A percentile compares a stretch with the other conserved stretches of the same genome.
Conservation (phyloP, 495 filamentous ascomycete species). For the Penicillium pancosmium region DNA sequence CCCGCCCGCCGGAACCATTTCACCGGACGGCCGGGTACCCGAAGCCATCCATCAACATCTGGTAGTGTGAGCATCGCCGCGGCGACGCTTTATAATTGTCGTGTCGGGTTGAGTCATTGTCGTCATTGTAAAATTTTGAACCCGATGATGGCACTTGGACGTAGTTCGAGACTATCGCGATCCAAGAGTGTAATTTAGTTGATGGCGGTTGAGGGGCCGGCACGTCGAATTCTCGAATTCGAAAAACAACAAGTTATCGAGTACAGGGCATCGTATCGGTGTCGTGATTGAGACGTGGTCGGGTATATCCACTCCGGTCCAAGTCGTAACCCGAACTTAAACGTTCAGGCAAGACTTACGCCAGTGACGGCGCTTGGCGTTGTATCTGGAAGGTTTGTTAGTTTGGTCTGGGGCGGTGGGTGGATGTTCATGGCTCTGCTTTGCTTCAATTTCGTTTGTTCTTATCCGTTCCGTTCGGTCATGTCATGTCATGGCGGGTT, state of each 20-base stretch:
- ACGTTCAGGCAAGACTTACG: slow-evolving; percentile 99
- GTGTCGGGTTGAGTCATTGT: too few relatives aligned
- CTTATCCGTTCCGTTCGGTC: background rate
- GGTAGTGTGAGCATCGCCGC: background rate
- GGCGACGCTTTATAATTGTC: too few relatives aligned
- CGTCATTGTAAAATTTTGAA: too few relatives aligned
- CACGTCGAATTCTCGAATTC: background rate
- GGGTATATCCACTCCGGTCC: background rate
- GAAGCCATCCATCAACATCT: background rate
- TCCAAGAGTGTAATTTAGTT: too few relatives aligned
- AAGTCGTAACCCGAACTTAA: slow-evolving; percentile 54
- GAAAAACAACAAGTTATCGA: background rate
- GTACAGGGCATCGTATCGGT: slow-evolving; percentile 21
- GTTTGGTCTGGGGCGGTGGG: slow-evolving; percentile 19
- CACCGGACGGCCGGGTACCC: slow-evolving; percentile 1
- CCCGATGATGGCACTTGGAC: too few relatives aligned
- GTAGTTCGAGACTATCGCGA: too few relatives aligned
- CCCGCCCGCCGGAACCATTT: slow-evolving; percentile 17
- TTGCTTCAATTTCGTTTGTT: slow-evolving; percentile 4
- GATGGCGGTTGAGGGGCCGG: background rate
- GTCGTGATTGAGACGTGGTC: background rate
- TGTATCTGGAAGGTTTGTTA: slow-evolving; percentile 71
- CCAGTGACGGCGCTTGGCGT: slow-evolving; percentile 99
- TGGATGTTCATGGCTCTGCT: background rate
- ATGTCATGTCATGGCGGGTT: too few relatives aligned